Conservation (phyloP, 768 basidiomycete species). For the Scleroderma citrinum region DNA sequence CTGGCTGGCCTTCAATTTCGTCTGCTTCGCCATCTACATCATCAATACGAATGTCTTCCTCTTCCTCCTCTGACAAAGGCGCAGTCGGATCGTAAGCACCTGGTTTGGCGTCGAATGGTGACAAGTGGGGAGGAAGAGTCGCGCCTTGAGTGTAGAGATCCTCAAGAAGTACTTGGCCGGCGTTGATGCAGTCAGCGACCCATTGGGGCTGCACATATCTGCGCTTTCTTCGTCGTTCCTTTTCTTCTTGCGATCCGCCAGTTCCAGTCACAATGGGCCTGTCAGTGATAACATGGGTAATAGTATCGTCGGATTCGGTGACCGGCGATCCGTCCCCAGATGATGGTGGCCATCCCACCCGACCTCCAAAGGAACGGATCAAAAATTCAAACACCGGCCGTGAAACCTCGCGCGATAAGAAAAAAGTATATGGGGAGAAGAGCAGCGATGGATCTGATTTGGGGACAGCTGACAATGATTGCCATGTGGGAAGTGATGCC, state of each 20-base stretch:
- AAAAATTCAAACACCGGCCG: constrained; percentile 92
- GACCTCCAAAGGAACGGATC: constrained; percentile 86
- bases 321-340: constrained; percentile 79
- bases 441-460: constrained; percentile 54
- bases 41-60: constrained; percentile 22
- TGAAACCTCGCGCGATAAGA: constrained; percentile 88
- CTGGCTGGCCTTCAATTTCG: constrained; percentile 25
- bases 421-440: constrained; percentile 86
- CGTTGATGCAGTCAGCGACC: constrained; percentile 95
- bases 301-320: constrained; percentile 69
- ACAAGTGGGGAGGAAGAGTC: constrained; percentile 88
- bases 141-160: constrained; percentile 83
- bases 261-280: constrained; percentile 55
- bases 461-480: constrained; percentile 55
- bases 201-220: constrained; percentile 97
- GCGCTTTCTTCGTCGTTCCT: constrained; percentile 57
- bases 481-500: constrained; percentile 59
- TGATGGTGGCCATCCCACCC: constrained; percentile 82
- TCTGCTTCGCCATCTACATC: constrained; percentile 17
- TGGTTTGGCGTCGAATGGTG: constrained; percentile 83
- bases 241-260: constrained; percentile 51
- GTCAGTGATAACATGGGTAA: constrained; percentile 96
- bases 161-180: constrained; percentile 75
- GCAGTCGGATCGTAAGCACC: constrained; percentile 69
- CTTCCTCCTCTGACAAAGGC: constrained; percentile 15